Percentiles rank a stretch among this genome's conserved stretches.
These are phyloP conservation scores for Paralagenidium karlingii DNA, from an alignment of 352 stramenopile species.

Conservation along the genomic window DNA sequence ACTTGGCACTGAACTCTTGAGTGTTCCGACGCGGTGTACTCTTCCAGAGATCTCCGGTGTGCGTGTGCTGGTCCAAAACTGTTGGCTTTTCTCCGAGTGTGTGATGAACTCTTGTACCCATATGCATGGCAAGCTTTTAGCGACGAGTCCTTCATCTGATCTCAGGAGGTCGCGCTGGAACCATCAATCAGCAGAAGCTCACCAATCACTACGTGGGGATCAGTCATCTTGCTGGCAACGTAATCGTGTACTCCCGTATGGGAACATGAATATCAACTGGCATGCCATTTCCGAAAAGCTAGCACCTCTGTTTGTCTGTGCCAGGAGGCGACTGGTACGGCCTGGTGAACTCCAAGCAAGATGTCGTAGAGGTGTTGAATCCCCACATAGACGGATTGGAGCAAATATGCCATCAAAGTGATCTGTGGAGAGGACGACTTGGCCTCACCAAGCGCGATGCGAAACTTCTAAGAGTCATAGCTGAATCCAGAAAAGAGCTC, in stretches of 20 bases:
- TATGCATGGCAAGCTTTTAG: too few species aligned
- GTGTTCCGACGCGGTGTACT: too few species aligned
- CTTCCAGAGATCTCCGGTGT: constrained; percentile 45
- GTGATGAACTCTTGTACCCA: too few species aligned
- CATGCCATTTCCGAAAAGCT: too few species aligned
- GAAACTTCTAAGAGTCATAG: too few species aligned
- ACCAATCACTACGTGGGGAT: constrained; percentile 66
- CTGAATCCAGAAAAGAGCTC: too few species aligned
- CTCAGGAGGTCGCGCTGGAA: constrained; percentile 19
- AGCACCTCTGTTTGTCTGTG: too few species aligned
- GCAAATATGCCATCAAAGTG: constrained; percentile 22
- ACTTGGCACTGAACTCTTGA: constrained; percentile 8
- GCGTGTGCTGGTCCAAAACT: constrained; percentile 58
- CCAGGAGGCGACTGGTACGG: constrained; percentile 69
- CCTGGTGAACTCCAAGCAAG: constrained; percentile 38
- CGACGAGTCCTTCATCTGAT: too few species aligned
- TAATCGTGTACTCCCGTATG: constrained; percentile 64
- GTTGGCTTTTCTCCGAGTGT: constrained; percentile 48
- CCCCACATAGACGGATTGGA: constrained; percentile 24
- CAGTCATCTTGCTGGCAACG: constrained; percentile 54
- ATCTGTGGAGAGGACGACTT: constrained; percentile 58
- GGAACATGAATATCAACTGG: too few species aligned
- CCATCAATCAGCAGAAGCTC: constrained; percentile 25
- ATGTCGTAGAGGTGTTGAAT: constrained; percentile 23
- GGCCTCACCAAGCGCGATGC: constrained; percentile 27